phyloP scores from a whole-genome alignment of 805 yeast species.

The Millerozyma miso region DNA sequence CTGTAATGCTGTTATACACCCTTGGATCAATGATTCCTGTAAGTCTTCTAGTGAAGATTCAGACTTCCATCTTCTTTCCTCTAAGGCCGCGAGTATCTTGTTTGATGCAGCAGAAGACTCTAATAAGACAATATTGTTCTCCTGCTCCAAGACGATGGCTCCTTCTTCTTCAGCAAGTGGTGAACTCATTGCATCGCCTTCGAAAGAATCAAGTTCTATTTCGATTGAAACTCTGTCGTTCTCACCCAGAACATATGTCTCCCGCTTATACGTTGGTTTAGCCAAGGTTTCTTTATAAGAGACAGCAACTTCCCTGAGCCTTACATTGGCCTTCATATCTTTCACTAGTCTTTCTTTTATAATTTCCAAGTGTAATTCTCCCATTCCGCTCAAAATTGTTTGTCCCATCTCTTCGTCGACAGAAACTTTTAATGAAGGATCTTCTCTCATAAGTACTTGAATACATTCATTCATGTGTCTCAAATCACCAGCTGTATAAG shows the following conservation, averaged over 20 bases:
- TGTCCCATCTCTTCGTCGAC: slow-evolving; percentile 86
- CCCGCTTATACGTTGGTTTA: slow-evolving; percentile 17
- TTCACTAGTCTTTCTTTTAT: slow-evolving; percentile 73
- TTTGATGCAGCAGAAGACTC: slow-evolving; percentile 26
- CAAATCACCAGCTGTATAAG: slow-evolving; percentile 76
- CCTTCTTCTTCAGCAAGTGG: slow-evolving; percentile 37
- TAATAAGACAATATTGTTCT: slow-evolving; percentile 46
- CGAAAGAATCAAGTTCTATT: slow-evolving; percentile 32
- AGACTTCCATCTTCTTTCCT: slow-evolving; percentile 48
- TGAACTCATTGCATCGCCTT: slow-evolving; percentile 31
- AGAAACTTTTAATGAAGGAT: slow-evolving; percentile 75
- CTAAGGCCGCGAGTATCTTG: slow-evolving; percentile 18
- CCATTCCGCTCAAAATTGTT: slow-evolving; percentile 91
- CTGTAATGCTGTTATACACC: slow-evolving; percentile 58
- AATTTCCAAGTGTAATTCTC: slow-evolving; percentile 91
- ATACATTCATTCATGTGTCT: slow-evolving; percentile 70
- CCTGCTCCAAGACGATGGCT: slow-evolving; percentile 35
- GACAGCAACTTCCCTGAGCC: slow-evolving; percentile 79
- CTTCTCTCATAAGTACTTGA: slow-evolving; percentile 68
- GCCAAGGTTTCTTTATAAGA: slow-evolving; percentile 74
- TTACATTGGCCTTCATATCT: slow-evolving; percentile 78
- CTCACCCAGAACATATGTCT: slow-evolving; percentile 13
- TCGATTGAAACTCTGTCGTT: slow-evolving; percentile 19
- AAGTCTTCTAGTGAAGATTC: slow-evolving; percentile 44
- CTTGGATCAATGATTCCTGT: slow-evolving; percentile 52